Evolutionary conservation across 257 asterid genomes (phyloP).

Genomic region (Henckelia pumila): DNA sequence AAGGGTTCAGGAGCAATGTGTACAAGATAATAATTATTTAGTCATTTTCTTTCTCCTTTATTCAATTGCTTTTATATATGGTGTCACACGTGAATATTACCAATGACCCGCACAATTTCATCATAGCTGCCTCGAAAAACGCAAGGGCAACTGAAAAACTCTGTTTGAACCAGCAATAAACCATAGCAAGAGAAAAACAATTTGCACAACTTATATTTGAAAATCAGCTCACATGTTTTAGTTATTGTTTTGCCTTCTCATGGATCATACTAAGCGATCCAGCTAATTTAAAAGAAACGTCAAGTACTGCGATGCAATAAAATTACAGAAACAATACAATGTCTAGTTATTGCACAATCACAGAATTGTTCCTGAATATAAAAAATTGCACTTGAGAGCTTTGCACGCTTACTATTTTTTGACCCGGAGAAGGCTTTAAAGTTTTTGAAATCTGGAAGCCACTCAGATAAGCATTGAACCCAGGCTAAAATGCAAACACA

Average conservation of each 20-base stretch:
- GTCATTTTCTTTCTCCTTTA: not conserved
- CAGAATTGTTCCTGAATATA: constrained; percentile 21
- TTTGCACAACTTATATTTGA: constrained; percentile 8
- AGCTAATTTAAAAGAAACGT: constrained; percentile 4
- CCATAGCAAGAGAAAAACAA: constrained; percentile 16
- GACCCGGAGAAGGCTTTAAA: constrained; percentile 45
- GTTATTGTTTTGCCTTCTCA: constrained; percentile 12
- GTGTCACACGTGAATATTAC: not conserved
- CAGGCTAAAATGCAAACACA: constrained; percentile 62
- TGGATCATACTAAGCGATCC: not conserved
- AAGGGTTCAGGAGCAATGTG: not conserved
- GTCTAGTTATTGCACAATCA: constrained; percentile 7
- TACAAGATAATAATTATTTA: too few relatives aligned
- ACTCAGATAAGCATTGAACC: constrained; percentile 66
- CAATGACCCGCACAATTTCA: not conserved
- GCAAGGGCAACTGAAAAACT: not conserved
- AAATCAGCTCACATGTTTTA: not conserved
- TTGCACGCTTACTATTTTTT: constrained; percentile 55
- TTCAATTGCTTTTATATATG: not conserved
- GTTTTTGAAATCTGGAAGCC: constrained; percentile 70
- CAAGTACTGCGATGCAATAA: constrained; percentile 8
- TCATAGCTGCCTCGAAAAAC: not conserved
- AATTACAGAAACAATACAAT: not conserved
- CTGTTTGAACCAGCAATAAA: constrained; percentile 7
- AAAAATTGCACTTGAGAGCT: constrained; percentile 24